Percentiles rank a stretch among this genome's conserved stretches.
phyloP scores from a whole-genome alignment of 2,329 filamentous ascomycete species.

The Cylindrodendrum hubeiense region DNA sequence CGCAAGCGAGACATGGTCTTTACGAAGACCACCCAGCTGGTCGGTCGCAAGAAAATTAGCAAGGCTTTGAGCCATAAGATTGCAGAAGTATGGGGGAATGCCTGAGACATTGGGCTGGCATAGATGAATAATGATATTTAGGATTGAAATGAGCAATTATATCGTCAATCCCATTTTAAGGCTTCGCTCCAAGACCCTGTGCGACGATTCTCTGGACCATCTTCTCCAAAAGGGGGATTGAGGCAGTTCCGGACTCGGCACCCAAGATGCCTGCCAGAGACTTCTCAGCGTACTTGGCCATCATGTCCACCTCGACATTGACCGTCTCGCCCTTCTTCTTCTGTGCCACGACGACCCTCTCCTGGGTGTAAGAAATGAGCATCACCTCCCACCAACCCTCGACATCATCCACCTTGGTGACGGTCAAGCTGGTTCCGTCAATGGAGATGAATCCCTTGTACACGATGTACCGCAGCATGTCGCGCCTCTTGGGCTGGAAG shows the following conservation, averaged over 20 bases:
- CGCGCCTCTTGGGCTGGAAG: slow-evolving; percentile 76
- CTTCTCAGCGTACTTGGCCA: slow-evolving; percentile 90
- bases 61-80: slow-evolving; percentile 76
- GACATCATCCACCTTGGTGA: slow-evolving; percentile 86
- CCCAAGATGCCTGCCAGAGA: slow-evolving; percentile 80
- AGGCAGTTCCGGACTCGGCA: slow-evolving; percentile 62
- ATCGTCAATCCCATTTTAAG: slow-evolving; percentile 26
- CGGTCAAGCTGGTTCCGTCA: slow-evolving; percentile 93
- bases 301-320: slow-evolving; percentile 94
- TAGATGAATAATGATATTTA: slow-evolving; percentile 40
- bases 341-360: slow-evolving; percentile 84
- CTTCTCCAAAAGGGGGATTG: slow-evolving; percentile 73
- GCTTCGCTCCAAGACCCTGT: slow-evolving; percentile 60
- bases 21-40: slow-evolving; percentile 65
- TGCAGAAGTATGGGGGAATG: slow-evolving; percentile 78
- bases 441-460: slow-evolving; percentile 97
- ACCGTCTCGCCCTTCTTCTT: slow-evolving; percentile 86
- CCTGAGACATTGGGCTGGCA: slow-evolving; percentile 42
- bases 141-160: slow-evolving; percentile 24
- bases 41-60: slow-evolving; percentile 77
- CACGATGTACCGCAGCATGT: slow-evolving; percentile 87
- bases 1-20: slow-evolving; percentile 72
- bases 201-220: slow-evolving; percentile 82
- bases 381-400: slow-evolving; percentile 94
- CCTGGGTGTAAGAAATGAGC: slow-evolving; percentile 97